Base-by-base conservation (phyloP, 768 basidiomycete genomes). In the Amanita pallidorosea region DNA sequence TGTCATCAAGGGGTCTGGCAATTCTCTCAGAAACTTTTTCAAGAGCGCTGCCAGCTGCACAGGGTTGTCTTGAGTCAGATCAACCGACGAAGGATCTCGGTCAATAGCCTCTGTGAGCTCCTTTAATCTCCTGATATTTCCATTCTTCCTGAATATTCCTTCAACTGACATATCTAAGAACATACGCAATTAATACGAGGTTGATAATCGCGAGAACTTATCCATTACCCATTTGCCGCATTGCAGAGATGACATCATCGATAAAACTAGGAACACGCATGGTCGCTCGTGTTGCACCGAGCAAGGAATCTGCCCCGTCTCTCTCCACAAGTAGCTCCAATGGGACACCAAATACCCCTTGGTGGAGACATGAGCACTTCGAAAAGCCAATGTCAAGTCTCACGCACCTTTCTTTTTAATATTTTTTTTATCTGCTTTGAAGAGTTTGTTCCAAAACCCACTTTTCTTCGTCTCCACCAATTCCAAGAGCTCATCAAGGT, bases 61-160 rank as follows among this genome's bases (percentile, higher is more conserved):
- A 1, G 95, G 89, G 65, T 96, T 96, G 64, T 98, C 96, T 58
- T 86, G 84, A 1, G 88, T 82, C 48, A 97, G 76, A 64, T 96
- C 95, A 52, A 98, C 94, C 2, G 88, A 83, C 1, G 81, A 79
- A 0, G 92, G 80, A 64, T 98, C 95, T n/a, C 89, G 85, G 61
- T 99, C 96, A 51, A 98, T 87, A 4, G 88, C 80, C 53, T 97
- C 95, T 11, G 86, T 85, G 33, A 96, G 74, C 58, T 94, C 89
- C 62, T 89, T 90, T 54, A 97, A 72, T 53, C 92, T 81, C 48
- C 92, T 79, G 61, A 98, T 98, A 63, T 98, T 98, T 48, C 96
- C 96, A 60, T 94, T 96, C 71, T 94, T 93, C 50, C 96, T 80
- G 76, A 99, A 99, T 56, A 99, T 95, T 52, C 96, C 96, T 68